phyloP scores from a whole-genome alignment of 1,284 basidiomycete species.

The Tilletia walkeri region DNA sequence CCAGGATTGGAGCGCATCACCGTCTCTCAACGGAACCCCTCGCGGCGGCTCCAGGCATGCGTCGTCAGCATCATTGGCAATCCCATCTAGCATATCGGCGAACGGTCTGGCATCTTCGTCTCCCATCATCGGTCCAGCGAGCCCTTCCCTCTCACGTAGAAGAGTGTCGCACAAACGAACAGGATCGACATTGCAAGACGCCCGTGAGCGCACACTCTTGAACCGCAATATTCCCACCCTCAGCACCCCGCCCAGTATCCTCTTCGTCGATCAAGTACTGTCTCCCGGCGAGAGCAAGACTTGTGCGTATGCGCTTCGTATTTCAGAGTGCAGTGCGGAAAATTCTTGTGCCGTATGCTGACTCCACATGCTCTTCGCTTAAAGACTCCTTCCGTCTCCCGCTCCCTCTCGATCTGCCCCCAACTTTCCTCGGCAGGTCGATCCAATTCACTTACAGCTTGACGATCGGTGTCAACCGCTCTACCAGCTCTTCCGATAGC shows the following conservation, averaged over 20 bases:
- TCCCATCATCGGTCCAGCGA: constrained; percentile 1
- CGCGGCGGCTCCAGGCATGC: neutral
- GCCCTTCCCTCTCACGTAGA: constrained; percentile 5
- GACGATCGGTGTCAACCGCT: constrained; percentile 76
- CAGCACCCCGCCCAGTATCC: constrained; percentile 75
- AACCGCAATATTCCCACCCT: constrained; percentile 70
- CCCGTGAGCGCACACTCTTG: constrained; percentile 48
- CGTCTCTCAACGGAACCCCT: neutral
- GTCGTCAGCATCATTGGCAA: neutral
- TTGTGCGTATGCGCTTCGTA: constrained; percentile 63
- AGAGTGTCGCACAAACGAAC: constrained; percentile 48
- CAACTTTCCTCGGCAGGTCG: constrained; percentile 79
- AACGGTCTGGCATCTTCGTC: constrained; percentile 5
- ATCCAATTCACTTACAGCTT: constrained; percentile 86
- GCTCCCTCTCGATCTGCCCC: constrained; percentile 71
- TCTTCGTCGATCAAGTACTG: constrained; percentile 76
- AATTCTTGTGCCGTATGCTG: neutral
- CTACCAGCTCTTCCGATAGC: neutral
- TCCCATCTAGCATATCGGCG: neutral
- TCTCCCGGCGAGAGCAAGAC: constrained; percentile 75
- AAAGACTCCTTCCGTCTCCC: constrained; percentile 34
- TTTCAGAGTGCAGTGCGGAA: neutral
- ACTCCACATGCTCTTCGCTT: no score
- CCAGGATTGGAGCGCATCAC: constrained; percentile 10
- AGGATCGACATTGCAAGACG: constrained; percentile 66